Base-by-base conservation (phyloP, 2,329 filamentous ascomycete genomes). In the Colletotrichum eremochloae region DNA sequence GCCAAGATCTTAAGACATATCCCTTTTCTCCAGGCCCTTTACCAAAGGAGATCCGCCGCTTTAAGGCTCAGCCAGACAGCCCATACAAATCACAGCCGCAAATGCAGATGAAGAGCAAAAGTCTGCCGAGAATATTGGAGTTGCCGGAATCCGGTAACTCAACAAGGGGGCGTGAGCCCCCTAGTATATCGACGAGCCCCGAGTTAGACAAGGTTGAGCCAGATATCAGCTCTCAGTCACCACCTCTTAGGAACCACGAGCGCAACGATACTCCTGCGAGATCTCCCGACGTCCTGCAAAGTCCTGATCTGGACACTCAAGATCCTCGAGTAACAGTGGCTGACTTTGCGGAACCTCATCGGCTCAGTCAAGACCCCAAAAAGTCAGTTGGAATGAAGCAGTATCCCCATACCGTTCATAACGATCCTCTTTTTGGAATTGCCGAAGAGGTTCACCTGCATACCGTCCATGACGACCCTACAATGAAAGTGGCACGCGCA, bases 251-350 rank as follows among this genome's bases (percentile, higher is more conserved):
- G 5, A n/a, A 52, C 9, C 24, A 40, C 38, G 67, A 33, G 18
- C 68, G 61, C 29, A 57, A 65, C 57, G 67, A 67, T 33, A 71
- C 68, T 56, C 68, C 63, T 56, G 63, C 63, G n/a, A 67, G 46
- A 46, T 67, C 68, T 44, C 68, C 68, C 24, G 63, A 71, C 20
- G 56, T 61, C 38, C 40, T 61, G 55, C 38, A 40, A 62, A 71
- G 68, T 46, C 68, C 68, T 18, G 14, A 14, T 9, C 18, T 55
- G 46, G 42, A 33, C 5, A n/a, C 60, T 5, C 53, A 61, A 44
- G 70, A 72, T 65, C 15, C 66, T 11, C 58, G 20, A 2, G 60
- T 69, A 11, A 57, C 40, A 20, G 61, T 61, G 11, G 67, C 46
- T 24, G 40, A 68, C 11, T 55, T 64, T n/a, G 36, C 61, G 8